Evolutionary conservation across 306 rosid species (phyloP).

Genomic region (Dryas drummondii): DNA sequence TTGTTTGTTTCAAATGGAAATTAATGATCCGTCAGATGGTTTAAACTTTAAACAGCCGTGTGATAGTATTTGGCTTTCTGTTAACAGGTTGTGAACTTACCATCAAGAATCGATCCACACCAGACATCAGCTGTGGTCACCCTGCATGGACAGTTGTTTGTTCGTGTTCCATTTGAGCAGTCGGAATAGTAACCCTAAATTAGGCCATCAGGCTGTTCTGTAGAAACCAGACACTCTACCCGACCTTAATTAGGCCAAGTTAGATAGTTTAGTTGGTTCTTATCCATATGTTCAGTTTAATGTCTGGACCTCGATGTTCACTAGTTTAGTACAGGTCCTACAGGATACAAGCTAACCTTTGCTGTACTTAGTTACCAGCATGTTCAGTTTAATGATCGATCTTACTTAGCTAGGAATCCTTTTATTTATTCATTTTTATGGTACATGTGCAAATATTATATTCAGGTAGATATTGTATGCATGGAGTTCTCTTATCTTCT

Average conservation of each 20-base stretch:
- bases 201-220: constrained; percentile 1
- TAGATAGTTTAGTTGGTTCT: constrained; percentile 6
- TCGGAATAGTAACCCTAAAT: constrained; percentile 43
- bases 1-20: background rate
- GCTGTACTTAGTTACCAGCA: constrained; percentile 12
- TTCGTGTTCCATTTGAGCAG: constrained; percentile 91
- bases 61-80: constrained; percentile 15
- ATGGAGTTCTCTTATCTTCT: background rate
- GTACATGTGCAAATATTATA: background rate
- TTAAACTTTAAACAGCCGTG: background rate
- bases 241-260: background rate
- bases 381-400: background rate
- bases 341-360: constrained; percentile 8
- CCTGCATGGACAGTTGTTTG: constrained; percentile 91
- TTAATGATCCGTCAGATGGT: too few species aligned
- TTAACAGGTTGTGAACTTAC: constrained; percentile 75
- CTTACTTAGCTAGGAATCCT: background rate
- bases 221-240: background rate
- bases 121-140: constrained; percentile 98
- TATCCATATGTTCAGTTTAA: background rate
- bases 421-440: background rate
- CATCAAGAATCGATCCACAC: constrained; percentile 94
- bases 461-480: background rate
- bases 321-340: constrained; percentile 11
- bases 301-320: background rate